A percentile compares a stretch with the other conserved stretches of the same genome.
These are phyloP conservation scores for Leccinum imitatum DNA, from an alignment of 768 basidiomycete species.

Conservation along the genomic window DNA sequence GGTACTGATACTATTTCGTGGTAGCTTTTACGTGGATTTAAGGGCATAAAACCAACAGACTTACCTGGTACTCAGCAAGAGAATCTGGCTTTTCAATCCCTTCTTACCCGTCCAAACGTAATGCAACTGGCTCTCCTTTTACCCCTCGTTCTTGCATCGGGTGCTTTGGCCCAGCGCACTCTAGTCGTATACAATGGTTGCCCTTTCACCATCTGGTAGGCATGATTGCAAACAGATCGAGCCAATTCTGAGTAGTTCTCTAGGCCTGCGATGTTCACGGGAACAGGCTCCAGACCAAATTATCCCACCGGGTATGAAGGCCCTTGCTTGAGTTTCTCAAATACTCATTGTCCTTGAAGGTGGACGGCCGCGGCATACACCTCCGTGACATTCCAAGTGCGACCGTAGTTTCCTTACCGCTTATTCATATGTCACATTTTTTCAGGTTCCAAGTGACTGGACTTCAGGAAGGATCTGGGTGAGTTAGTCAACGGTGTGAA, in stretches of 20 bases:
- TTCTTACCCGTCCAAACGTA: background rate
- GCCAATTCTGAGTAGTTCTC: background rate
- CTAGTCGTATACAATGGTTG: slow-evolving; percentile 63
- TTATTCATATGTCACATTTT: background rate
- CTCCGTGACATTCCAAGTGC: slow-evolving; percentile 30
- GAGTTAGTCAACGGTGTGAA: background rate
- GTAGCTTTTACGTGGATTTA: too few relatives aligned
- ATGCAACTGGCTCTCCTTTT: slow-evolving; percentile 28
- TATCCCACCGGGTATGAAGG: slow-evolving; percentile 44
- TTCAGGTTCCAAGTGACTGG: slow-evolving; percentile 61
- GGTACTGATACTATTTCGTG: too few relatives aligned
- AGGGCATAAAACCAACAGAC: too few relatives aligned
- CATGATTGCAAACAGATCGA: background rate
- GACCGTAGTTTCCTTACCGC: background rate
- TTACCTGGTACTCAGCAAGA: background rate
- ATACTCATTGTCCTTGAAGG: slow-evolving; percentile 18
- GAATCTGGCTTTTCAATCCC: background rate
- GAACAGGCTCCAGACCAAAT: slow-evolving; percentile 47
- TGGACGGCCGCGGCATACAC: slow-evolving; percentile 34
- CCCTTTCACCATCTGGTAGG: slow-evolving; percentile 66
- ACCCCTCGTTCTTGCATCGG: slow-evolving; percentile 31
- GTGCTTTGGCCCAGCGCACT: slow-evolving; percentile 47
- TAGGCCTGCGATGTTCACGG: slow-evolving; percentile 63
- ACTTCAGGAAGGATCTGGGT: slow-evolving; percentile 66
- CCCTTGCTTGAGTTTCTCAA: background rate